Conservation (phyloP, 78 protist species). For the Dictyostelium citrinum region DNA sequence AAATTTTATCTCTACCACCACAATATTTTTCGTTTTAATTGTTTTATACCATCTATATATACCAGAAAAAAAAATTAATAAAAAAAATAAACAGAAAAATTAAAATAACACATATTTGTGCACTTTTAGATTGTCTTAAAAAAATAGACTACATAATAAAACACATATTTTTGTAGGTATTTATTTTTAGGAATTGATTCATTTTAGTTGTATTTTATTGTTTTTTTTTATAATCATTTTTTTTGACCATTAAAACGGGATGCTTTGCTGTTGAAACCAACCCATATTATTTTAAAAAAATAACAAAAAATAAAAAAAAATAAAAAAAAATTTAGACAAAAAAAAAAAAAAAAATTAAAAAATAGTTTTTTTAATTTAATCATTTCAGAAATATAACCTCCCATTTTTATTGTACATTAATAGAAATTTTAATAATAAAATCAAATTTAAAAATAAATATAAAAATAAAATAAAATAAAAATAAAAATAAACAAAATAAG, state of each 20-base stretch:
- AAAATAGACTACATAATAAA: neutral
- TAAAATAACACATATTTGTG: neutral
- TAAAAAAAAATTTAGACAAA: neutral
- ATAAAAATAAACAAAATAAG: no score
- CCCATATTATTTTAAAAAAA: neutral
- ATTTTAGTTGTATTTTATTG: neutral
- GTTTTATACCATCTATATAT: neutral
- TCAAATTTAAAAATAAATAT: no score
- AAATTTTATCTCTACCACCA: neutral
- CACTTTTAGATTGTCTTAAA: neutral
- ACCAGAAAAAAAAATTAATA: neutral
- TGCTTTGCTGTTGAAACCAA: neutral
- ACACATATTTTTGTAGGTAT: neutral
- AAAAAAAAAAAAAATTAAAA: neutral
- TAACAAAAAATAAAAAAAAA: neutral
- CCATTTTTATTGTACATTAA: neutral
- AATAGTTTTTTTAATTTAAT: neutral
- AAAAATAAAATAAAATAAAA: no score
- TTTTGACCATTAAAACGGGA: neutral
- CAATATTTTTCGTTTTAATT: neutral
- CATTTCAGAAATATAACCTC: neutral
- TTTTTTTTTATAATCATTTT: neutral
- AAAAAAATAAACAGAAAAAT: neutral
- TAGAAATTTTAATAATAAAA: neutral
- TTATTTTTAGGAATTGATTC: neutral